These are phyloP conservation scores for Lactarius deliciosus DNA, from an alignment of 768 basidiomycete species.

Conservation along the genomic window DNA sequence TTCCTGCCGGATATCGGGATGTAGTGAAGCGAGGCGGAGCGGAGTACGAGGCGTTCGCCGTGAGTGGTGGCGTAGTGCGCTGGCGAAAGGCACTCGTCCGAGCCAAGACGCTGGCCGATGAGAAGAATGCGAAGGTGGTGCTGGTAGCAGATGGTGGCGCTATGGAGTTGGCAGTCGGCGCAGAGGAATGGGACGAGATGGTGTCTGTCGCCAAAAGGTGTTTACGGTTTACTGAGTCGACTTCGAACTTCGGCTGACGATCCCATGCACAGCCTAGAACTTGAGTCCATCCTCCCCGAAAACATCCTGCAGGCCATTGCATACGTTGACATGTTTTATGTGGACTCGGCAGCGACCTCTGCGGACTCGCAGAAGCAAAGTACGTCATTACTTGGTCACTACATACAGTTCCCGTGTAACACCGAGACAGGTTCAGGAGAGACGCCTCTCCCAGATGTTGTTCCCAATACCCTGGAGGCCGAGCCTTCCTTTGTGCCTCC, in stretches of 20 bases:
- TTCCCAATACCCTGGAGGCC: conserved; percentile 53
- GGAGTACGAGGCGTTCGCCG: conserved; percentile 60
- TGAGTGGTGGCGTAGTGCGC: conserved; percentile 48
- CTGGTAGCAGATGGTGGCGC: conserved; percentile 52
- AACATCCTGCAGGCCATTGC: conserved; percentile 50
- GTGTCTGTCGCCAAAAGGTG: conserved; percentile 53
- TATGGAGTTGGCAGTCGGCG: conserved; percentile 52
- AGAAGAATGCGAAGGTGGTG: conserved; percentile 37
- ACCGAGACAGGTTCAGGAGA: conserved; percentile 26
- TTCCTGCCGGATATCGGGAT: conserved; percentile 50
- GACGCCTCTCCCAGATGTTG: conserved; percentile 47
- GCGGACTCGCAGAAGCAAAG: conserved; percentile 21
- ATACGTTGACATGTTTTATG: conserved; percentile 37
- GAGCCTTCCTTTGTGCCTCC: conserved; percentile 47
- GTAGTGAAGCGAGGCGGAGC: conserved; percentile 58
- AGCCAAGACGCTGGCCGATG: conserved; percentile 46
- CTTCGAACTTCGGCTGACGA: conserved; percentile 7
- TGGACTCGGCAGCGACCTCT: conserved; percentile 42
- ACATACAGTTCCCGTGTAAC: not conserved
- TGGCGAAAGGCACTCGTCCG: conserved; percentile 54
- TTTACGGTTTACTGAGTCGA: conserved; percentile 10
- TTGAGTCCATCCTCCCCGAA: conserved; percentile 47
- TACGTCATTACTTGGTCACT: conserved; percentile 3
- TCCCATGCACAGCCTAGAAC: conserved; percentile 37
- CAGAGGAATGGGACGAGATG: conserved; percentile 54